These are phyloP conservation scores for Aspergillus thermomutatus DNA, from an alignment of 2,329 filamentous ascomycete species.

Conservation along the genomic window DNA sequence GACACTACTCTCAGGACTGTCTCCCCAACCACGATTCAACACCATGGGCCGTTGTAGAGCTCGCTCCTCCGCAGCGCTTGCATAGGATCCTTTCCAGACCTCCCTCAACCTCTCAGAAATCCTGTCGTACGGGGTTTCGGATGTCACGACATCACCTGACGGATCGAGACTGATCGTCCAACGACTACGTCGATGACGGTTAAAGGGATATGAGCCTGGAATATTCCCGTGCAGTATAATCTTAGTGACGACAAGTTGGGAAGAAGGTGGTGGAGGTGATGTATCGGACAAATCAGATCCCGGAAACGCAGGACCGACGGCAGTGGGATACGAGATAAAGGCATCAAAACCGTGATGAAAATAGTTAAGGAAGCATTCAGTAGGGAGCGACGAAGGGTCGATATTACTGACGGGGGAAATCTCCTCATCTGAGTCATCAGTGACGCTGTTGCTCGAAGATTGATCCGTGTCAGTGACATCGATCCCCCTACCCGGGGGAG, in stretches of 20 bases:
- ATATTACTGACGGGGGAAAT: slow-evolving; percentile 53
- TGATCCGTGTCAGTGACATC: slow-evolving; percentile 66
- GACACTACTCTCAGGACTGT: slow-evolving; percentile 84
- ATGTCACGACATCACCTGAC: slow-evolving; percentile 54
- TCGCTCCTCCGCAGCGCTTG: slow-evolving; percentile 53
- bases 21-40: slow-evolving; percentile 84
- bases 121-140: slow-evolving; percentile 73
- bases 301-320: slow-evolving; percentile 63
- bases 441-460: slow-evolving; percentile 68
- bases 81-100: slow-evolving; percentile 67
- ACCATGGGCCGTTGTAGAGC: slow-evolving; percentile 67
- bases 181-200: slow-evolving; percentile 82
- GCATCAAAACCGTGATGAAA: slow-evolving; percentile 95
- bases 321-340: slow-evolving; percentile 73
- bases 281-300: slow-evolving; percentile 37
- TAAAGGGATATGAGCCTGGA: slow-evolving; percentile 94
- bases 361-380: slow-evolving; percentile 88
- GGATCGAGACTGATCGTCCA: slow-evolving; percentile 67
- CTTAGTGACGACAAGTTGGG: slow-evolving; percentile 81
- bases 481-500: slow-evolving; percentile 34
- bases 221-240: slow-evolving; percentile 93
- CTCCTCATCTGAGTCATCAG: slow-evolving; percentile 66
- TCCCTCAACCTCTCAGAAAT: slow-evolving; percentile 67
- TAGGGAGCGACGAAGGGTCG: slow-evolving; percentile 51
- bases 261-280: slow-evolving; percentile 33